These are phyloP conservation scores for Ananas comosus DNA, from an alignment of 176 grass and related monocot species.

Conservation along the genomic window DNA sequence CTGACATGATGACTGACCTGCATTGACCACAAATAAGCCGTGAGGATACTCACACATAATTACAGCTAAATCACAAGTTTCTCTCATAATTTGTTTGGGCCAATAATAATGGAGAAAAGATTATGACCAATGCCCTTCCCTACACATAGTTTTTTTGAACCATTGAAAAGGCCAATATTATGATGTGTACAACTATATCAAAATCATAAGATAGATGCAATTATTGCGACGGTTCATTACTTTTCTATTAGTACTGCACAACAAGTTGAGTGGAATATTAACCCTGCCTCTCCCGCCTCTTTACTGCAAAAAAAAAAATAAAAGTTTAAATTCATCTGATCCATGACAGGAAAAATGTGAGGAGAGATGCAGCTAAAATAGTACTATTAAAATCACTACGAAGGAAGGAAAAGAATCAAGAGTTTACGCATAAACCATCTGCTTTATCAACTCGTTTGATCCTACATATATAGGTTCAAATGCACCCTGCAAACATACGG, in stretches of 20 bases:
- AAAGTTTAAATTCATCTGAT: slow-evolving; percentile 22
- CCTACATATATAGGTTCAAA: slow-evolving; percentile 37
- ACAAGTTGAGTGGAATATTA: slow-evolving; percentile 57
- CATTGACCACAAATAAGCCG: slow-evolving; percentile 3
- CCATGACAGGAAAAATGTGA: slow-evolving; percentile 13
- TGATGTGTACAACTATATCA: too few relatives aligned
- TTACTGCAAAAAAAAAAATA: slow-evolving; percentile 43
- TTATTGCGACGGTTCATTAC: slow-evolving; percentile 26
- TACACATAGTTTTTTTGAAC: too few relatives aligned
- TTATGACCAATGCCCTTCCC: too few relatives aligned
- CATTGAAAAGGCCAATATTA: too few relatives aligned
- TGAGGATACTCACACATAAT: slow-evolving; percentile 4
- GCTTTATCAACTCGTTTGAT: slow-evolving; percentile 23
- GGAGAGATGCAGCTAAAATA: slow-evolving; percentile 6
- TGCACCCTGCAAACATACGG: slow-evolving; percentile 39
- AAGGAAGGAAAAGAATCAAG: slow-evolving; percentile 14
- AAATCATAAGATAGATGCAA: slow-evolving; percentile 5
- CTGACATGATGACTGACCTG: slow-evolving; percentile 21
- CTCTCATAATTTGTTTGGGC: too few relatives aligned
- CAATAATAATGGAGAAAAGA: too few relatives aligned
- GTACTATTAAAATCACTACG: slow-evolving; percentile 4
- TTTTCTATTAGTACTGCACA: slow-evolving; percentile 45
- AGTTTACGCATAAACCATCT: slow-evolving; percentile 66
- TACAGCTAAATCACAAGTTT: not conserved
- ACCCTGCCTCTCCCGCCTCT: slow-evolving; percentile 18